These are phyloP conservation scores for Lactarius sanguifluus DNA, from an alignment of 768 basidiomycete species.

Conservation along the genomic window DNA sequence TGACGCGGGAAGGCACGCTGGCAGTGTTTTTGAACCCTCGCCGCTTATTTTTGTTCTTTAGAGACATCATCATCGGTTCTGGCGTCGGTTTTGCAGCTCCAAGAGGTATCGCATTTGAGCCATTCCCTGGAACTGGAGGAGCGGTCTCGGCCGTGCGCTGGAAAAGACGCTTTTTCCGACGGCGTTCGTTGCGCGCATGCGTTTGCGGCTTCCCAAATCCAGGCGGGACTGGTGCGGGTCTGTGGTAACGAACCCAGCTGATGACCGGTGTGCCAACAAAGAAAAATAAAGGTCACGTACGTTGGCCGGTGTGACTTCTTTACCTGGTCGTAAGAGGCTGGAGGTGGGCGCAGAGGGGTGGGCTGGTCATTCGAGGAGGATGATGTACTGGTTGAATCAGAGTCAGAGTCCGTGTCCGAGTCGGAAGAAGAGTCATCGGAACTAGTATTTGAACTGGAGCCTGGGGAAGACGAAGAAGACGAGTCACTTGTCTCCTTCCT, in stretches of 20 bases:
- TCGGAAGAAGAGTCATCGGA: constrained; percentile 30
- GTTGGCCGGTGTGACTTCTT: constrained; percentile 3
- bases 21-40: constrained; percentile 62
- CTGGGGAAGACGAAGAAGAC: constrained; percentile 9
- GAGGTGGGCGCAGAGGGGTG: background rate
- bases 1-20: constrained; percentile 50
- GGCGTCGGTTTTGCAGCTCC: constrained; percentile 32
- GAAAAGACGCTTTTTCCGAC: constrained; percentile 47
- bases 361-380: constrained; percentile 26
- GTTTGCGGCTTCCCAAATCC: constrained; percentile 60
- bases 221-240: constrained; percentile 46
- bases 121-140: constrained; percentile 35
- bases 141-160: constrained; percentile 31
- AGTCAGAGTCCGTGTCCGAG: constrained; percentile 32
- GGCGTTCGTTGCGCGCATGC: constrained; percentile 55
- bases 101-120: constrained; percentile 48
- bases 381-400: constrained; percentile 31
- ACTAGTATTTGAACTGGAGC: constrained; percentile 18
- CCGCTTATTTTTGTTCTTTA: constrained; percentile 75
- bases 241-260: constrained; percentile 20
- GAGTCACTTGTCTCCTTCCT: background rate
- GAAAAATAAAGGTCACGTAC: constrained; percentile 9
- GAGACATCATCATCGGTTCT: constrained; percentile 46
- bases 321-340: background rate
- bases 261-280: background rate